These are phyloP conservation scores for Wickerhamomyces subpelliculosus DNA, from an alignment of 805 yeast genomes.

Conservation along the genomic window DNA sequence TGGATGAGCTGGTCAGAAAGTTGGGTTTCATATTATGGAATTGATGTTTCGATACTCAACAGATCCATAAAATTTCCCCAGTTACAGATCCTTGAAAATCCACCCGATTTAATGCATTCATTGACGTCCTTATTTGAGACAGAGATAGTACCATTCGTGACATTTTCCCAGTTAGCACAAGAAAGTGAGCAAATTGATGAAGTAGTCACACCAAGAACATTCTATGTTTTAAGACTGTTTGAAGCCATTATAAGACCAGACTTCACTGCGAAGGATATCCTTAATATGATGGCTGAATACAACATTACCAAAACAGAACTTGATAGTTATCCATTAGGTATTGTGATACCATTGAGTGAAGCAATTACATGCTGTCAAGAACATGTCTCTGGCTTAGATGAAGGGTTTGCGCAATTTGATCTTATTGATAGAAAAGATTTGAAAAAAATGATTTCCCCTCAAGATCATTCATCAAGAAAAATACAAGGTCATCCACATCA, in stretches of 20 bases:
- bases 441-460: slow-evolving; percentile 15
- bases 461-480: neutral
- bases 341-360: slow-evolving; percentile 60
- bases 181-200: slow-evolving; percentile 55
- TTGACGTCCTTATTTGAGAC: slow-evolving; percentile 43
- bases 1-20: slow-evolving; percentile 71
- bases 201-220: slow-evolving; percentile 59
- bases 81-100: slow-evolving; percentile 33
- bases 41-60: slow-evolving; percentile 29
- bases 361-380: slow-evolving; percentile 49
- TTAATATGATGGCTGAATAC: slow-evolving; percentile 54
- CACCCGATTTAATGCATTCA: slow-evolving; percentile 55
- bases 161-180: slow-evolving; percentile 62
- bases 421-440: slow-evolving; percentile 68
- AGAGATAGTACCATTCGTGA: slow-evolving; percentile 45
- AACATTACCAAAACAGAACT: slow-evolving; percentile 44
- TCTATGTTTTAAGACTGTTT: slow-evolving; percentile 49
- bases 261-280: slow-evolving; percentile 45
- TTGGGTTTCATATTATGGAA: slow-evolving; percentile 56
- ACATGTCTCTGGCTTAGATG: slow-evolving; percentile 42
- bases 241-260: slow-evolving; percentile 53
- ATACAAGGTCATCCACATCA: neutral
- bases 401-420: slow-evolving; percentile 34
- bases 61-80: slow-evolving; percentile 30
- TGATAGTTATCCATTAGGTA: slow-evolving; percentile 70